phyloP scores from a whole-genome alignment of 2,329 filamentous ascomycete species.

The Apiospora arundinis region DNA sequence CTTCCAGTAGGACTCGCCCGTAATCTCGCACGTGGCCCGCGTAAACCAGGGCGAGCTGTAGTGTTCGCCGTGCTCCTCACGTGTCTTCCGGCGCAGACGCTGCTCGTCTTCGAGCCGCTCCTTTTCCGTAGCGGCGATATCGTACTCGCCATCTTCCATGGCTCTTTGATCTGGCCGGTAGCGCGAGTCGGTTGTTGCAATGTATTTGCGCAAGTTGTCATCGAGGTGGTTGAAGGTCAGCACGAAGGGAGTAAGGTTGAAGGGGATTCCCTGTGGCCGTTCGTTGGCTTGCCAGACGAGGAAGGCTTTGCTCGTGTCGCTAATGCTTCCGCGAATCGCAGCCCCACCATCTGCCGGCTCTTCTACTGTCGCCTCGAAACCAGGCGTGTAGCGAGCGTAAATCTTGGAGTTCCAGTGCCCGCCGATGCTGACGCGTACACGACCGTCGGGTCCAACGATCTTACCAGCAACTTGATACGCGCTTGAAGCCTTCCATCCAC shows the following conservation, averaged over 20 bases:
- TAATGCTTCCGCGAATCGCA: slow-evolving; percentile 58
- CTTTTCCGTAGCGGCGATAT: slow-evolving; percentile 91
- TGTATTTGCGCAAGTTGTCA: slow-evolving; percentile 75
- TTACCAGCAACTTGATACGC: slow-evolving; percentile 90
- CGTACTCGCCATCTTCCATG: slow-evolving; percentile 99
- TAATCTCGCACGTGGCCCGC: slow-evolving; percentile 74
- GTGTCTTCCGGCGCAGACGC: slow-evolving; percentile 72
- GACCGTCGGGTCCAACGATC: slow-evolving; percentile 79
- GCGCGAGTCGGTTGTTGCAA: slow-evolving; percentile 94
- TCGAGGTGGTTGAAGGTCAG: slow-evolving; percentile 92
- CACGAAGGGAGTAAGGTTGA: slow-evolving; percentile 96
- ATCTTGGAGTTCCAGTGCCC: slow-evolving; percentile 98
- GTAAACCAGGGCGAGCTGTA: slow-evolving; percentile 87
- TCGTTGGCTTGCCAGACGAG: slow-evolving; percentile 90
- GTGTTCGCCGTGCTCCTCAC: slow-evolving; percentile 81
- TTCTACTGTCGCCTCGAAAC: slow-evolving; percentile 78
- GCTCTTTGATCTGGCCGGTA: slow-evolving; percentile 92
- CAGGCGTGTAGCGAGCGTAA: slow-evolving; percentile 90
- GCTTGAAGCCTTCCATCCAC: slow-evolving; percentile 93
- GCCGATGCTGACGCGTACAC: slow-evolving; percentile 86
- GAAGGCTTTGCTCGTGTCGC: slow-evolving; percentile 77
- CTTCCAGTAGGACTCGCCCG: slow-evolving; percentile 89
- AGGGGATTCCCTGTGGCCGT: slow-evolving; percentile 84
- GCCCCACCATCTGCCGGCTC: slow-evolving; percentile 54
- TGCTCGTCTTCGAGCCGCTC: slow-evolving; percentile 93